Percentiles rank a stretch among this genome's conserved stretches.
Conservation (phyloP, 169 alveolate genomes). For the Eimeria sp. region DNA sequence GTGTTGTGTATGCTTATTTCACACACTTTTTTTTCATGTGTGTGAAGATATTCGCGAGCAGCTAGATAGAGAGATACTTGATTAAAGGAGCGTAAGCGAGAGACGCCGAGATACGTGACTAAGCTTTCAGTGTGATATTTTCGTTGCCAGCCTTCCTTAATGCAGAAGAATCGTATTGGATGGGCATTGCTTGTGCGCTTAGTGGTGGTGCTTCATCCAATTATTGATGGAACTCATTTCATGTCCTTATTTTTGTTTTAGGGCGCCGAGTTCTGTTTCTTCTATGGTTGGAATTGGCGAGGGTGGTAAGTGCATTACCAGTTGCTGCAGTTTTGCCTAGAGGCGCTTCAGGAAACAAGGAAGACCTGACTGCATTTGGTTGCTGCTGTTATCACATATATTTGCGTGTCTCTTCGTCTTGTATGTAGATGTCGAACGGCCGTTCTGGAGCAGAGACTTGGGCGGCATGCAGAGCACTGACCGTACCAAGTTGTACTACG, state of each 20-base stretch:
- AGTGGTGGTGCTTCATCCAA: not conserved
- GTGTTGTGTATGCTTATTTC: no score
- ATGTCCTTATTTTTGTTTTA: not conserved
- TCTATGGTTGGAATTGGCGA: not conserved
- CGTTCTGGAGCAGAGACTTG: constrained; percentile 62
- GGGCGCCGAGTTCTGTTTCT: constrained; percentile 18
- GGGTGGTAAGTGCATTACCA: not conserved
- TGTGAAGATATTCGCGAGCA: not conserved
- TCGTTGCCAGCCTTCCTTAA: not conserved
- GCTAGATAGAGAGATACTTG: not conserved
- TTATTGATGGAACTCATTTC: not conserved
- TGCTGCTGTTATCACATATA: not conserved
- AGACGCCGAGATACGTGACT: not conserved
- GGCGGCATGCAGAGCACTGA: constrained; percentile 82
- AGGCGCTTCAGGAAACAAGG: not conserved
- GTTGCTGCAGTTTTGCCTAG: not conserved
- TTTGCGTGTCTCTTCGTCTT: not conserved
- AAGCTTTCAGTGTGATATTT: not conserved
- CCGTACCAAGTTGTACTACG: constrained; percentile 75
- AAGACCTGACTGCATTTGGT: not conserved
- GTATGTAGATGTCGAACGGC: constrained; percentile 19
- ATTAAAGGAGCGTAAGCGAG: no score
- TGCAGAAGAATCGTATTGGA: not conserved
- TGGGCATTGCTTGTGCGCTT: not conserved
- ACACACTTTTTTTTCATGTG: not conserved